Conservation (phyloP, 495 filamentous ascomycete genomes). For the Annulohypoxylon moriforme region DNA sequence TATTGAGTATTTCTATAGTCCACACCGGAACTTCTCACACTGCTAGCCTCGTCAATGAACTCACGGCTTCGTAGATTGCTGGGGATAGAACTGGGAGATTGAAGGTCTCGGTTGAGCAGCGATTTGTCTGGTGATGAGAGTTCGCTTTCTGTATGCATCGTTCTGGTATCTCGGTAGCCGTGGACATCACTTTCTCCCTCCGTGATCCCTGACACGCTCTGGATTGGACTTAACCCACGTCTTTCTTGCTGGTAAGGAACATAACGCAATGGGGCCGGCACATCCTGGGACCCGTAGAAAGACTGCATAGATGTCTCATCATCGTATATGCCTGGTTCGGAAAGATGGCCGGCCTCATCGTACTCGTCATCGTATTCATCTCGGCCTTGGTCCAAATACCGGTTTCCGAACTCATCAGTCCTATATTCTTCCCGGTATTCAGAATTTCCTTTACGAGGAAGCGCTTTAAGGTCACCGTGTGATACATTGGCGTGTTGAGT, state of each 20-base stretch:
- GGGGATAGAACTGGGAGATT: conserved; percentile 51
- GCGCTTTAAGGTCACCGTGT: conserved; percentile 60
- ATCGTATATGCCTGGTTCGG: conserved; percentile 56
- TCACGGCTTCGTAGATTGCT: conserved; percentile 56
- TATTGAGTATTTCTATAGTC: conserved; percentile 71
- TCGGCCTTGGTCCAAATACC: conserved; percentile 49
- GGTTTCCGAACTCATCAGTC: conserved; percentile 59
- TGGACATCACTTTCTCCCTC: conserved; percentile 61
- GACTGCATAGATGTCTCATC: conserved; percentile 49
- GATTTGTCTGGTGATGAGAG: conserved; percentile 56
- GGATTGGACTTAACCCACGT: conserved; percentile 83
- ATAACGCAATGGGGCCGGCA: conserved; percentile 66
- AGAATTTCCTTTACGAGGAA: conserved; percentile 54
- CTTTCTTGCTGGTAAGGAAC: conserved; percentile 66
- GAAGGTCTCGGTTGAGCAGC: conserved; percentile 47
- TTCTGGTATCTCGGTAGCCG: conserved; percentile 59
- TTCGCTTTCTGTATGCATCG: conserved; percentile 60
- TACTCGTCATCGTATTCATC: conserved; percentile 58
- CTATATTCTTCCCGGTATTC: conserved; percentile 57
- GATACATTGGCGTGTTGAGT: conserved; percentile 64
- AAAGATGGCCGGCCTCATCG: conserved; percentile 58
- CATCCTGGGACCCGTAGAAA: conserved; percentile 65
- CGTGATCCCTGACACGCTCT: conserved; percentile 84
- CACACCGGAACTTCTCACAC: conserved; percentile 55
- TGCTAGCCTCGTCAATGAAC: conserved; percentile 55